phyloP scores from a whole-genome alignment of 2,329 filamentous ascomycete species.

The Lachnellula hyalina region DNA sequence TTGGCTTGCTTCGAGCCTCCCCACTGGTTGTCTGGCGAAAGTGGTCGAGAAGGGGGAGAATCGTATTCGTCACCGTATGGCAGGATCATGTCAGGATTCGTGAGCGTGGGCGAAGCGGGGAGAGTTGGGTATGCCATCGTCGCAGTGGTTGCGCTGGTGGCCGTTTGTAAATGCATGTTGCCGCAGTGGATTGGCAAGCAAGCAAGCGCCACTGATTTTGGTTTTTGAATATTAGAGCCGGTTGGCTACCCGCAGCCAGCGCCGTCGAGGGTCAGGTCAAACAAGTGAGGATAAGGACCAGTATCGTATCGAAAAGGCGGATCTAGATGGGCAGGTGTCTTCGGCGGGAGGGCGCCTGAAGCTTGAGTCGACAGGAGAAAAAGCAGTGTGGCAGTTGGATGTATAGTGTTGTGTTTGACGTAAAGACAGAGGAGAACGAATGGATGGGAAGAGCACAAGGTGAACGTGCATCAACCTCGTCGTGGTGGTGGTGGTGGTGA shows the following conservation, averaged over 20 bases:
- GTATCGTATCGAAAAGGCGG: no score
- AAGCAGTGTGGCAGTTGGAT: not conserved
- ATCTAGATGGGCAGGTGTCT: not conserved
- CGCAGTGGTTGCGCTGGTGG: slow-evolving; percentile 18
- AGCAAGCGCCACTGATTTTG: not conserved
- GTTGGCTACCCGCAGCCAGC: no score
- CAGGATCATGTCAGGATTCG: slow-evolving; percentile 91
- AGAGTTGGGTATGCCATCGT: slow-evolving; percentile 39
- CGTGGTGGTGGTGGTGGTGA: not conserved
- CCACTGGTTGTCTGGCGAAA: slow-evolving; percentile 35
- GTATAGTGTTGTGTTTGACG: not conserved
- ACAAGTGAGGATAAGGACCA: no score
- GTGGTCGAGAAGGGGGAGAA: slow-evolving; percentile 46
- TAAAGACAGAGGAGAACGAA: not conserved
- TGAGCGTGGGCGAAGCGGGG: slow-evolving; percentile 77
- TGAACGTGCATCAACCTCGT: not conserved
- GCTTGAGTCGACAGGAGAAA: not conserved
- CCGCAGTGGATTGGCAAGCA: slow-evolving; percentile 3
- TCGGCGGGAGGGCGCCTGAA: not conserved
- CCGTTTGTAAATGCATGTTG: slow-evolving; percentile 26
- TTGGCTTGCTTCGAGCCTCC: slow-evolving; percentile 19
- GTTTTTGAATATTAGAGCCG: no score
- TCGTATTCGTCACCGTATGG: slow-evolving; percentile 58
- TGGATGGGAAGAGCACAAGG: not conserved
- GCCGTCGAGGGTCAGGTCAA: not conserved